Percentiles rank a stretch among this genome's conserved stretches.
These are phyloP conservation scores for Penicillium mononematosum DNA, from an alignment of 495 filamentous ascomycete genomes.

Conservation along the genomic window DNA sequence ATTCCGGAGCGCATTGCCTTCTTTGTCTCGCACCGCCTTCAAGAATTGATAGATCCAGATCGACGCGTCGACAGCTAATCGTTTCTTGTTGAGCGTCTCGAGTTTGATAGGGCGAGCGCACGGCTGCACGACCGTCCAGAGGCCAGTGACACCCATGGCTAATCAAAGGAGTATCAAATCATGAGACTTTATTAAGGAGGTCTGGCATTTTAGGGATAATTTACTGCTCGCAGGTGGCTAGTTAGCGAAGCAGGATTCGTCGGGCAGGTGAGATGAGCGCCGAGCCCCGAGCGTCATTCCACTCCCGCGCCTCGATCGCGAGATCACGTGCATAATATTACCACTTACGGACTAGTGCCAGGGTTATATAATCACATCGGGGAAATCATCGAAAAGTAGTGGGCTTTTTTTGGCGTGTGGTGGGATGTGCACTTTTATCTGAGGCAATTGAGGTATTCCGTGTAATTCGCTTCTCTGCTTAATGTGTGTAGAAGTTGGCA, in stretches of 20 bases:
- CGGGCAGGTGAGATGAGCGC: conserved; percentile 1
- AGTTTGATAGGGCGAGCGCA: conserved; percentile 84
- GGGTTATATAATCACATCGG: conserved; percentile 5
- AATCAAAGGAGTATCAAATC: conserved; percentile 6
- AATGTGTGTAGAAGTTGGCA: conserved; percentile 20
- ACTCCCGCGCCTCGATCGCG: conserved; percentile 24
- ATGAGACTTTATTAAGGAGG: not conserved
- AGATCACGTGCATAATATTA: conserved; percentile 30
- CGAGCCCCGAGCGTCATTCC: conserved; percentile 8
- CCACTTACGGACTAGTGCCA: conserved; percentile 24
- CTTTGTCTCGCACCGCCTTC: conserved; percentile 96
- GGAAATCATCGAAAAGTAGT: conserved; percentile 12
- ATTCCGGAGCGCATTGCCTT: conserved; percentile 94
- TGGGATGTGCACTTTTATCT: conserved; percentile 14
- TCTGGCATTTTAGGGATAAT: not conserved
- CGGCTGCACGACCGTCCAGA: conserved; percentile 92
- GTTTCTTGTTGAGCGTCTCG: conserved; percentile 90
- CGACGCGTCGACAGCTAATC: conserved; percentile 93
- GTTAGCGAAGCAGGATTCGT: conserved; percentile 13
- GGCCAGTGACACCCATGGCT: conserved; percentile 92
- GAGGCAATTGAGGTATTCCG: conserved; percentile 10
- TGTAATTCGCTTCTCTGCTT: conserved; percentile 11
- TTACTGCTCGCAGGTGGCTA: not conserved
- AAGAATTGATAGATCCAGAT: conserved; percentile 99
- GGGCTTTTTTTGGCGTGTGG: conserved; percentile 14